Percentiles rank a stretch among this genome's conserved stretches.
Evolutionary conservation across 2,329 filamentous ascomycete genomes (phyloP).

Genomic region (Plenodomus lindquistii): DNA sequence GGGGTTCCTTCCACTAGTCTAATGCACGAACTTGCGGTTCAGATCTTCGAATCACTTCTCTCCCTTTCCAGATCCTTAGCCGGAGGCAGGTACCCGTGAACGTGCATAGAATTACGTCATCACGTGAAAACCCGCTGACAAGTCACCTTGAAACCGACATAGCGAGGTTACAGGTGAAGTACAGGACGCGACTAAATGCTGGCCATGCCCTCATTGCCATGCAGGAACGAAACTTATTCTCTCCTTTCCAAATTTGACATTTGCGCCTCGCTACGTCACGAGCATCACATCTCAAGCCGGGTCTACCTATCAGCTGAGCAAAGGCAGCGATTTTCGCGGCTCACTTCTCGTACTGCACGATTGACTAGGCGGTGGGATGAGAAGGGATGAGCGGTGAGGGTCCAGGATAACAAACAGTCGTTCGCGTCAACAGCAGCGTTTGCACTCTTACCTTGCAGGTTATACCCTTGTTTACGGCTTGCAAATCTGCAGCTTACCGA

Average conservation of each 20-base stretch:
- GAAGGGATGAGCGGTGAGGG: not conserved
- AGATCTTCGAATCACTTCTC: not conserved
- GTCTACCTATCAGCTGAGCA: too few relatives aligned
- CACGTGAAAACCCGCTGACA: slow-evolving; percentile 4
- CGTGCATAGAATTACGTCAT: slow-evolving; percentile 1
- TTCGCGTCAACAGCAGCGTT: slow-evolving; percentile 2
- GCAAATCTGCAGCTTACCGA: not conserved
- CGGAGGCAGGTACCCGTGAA: not conserved
- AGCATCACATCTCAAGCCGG: too few relatives aligned
- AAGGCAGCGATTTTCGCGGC: too few relatives aligned
- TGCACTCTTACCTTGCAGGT: slow-evolving; percentile 7
- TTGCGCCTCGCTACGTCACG: too few relatives aligned
- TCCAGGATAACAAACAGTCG: not conserved
- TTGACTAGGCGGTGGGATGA: too few relatives aligned
- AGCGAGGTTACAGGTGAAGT: not conserved
- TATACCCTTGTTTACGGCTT: not conserved
- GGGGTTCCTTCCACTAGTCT: not conserved
- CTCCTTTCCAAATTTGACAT: too few relatives aligned
- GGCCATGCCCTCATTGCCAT: too few relatives aligned
- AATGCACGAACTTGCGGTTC: slow-evolving; percentile 1
- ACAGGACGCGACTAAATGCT: not conserved
- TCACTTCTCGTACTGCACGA: too few relatives aligned
- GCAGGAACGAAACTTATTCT: too few relatives aligned
- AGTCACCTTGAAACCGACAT: not conserved
- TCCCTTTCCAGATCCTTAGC: not conserved